Conservation (phyloP, 2,329 filamentous ascomycete species). For the Paecilomyces sp. region DNA sequence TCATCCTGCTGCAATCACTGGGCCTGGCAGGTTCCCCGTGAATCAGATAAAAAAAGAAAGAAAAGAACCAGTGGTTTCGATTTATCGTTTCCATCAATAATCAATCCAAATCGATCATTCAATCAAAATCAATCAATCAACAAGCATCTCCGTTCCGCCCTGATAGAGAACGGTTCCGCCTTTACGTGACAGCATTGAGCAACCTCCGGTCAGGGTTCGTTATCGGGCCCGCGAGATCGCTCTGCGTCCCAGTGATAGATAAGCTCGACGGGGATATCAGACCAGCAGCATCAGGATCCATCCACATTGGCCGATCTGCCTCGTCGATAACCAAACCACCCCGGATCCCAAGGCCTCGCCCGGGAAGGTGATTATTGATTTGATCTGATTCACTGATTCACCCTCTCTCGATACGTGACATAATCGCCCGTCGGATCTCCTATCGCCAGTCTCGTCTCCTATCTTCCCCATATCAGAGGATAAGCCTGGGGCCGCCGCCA, state of each 20-base stretch:
- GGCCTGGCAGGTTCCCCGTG: conserved; percentile 11
- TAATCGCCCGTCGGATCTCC: conserved; percentile 1
- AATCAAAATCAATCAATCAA: background rate
- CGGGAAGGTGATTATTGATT: background rate
- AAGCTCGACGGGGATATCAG: background rate
- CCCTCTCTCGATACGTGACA: background rate
- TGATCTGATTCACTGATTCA: background rate
- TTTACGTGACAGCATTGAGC: background rate
- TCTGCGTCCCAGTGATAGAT: background rate
- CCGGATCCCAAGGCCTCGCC: background rate
- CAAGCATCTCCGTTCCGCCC: background rate
- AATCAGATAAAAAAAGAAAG: background rate
- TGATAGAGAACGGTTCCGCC: background rate
- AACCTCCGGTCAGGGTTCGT: background rate
- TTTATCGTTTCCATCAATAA: background rate
- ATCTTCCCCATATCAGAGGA: conserved; percentile 1
- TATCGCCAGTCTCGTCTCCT: conserved; percentile 1
- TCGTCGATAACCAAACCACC: background rate
- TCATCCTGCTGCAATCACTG: conserved; percentile 21
- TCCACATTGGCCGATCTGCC: background rate
- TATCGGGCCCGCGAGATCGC: background rate
- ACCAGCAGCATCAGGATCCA: background rate
- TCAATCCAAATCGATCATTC: background rate
- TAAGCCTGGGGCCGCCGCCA: conserved; percentile 6
- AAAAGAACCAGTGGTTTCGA: background rate